These are phyloP conservation scores for Fusarium sp. DNA, from an alignment of 2,329 filamentous ascomycete species.

Conservation along the genomic window DNA sequence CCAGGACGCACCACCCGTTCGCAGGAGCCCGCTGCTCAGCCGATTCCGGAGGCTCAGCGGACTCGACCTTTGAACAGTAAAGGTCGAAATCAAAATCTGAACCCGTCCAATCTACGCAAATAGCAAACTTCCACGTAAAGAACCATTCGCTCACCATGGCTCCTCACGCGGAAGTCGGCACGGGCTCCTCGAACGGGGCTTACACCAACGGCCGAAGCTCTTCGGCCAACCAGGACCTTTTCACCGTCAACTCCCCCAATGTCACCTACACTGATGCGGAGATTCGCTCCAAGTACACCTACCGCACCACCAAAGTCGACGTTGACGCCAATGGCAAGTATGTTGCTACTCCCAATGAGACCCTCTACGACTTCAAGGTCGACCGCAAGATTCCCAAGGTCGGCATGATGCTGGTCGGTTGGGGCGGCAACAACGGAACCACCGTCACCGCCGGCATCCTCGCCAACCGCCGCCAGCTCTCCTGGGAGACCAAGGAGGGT, in stretches of 20 bases:
- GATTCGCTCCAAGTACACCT: constrained; percentile 95
- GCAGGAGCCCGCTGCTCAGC: constrained; percentile 95
- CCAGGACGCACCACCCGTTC: constrained; percentile 93
- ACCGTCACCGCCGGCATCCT: constrained; percentile 98
- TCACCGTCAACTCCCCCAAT: constrained; percentile 91
- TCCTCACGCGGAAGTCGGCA: constrained; percentile 81
- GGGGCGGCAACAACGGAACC: constrained; percentile 98
- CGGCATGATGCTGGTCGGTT: constrained; percentile 97
- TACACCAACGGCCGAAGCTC: constrained; percentile 51
- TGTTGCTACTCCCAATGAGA: constrained; percentile 88
- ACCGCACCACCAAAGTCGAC: constrained; percentile 90
- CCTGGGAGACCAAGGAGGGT: constrained; percentile 95
- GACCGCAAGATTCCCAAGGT: constrained; percentile 93
- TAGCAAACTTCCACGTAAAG: constrained; percentile 39
- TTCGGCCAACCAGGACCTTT: constrained; percentile 68
- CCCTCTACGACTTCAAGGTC: constrained; percentile 96
- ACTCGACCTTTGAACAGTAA: constrained; percentile 71
- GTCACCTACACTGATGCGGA: constrained; percentile 89
- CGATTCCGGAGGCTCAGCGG: constrained; percentile 84
- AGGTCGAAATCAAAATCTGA: constrained; percentile 50
- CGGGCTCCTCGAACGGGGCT: constrained; percentile 70
- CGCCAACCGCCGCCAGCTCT: constrained; percentile 87
- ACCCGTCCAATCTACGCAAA: constrained; percentile 43
- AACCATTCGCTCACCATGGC: constrained; percentile 75
- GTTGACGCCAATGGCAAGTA: constrained; percentile 79